A percentile compares a stretch with the other conserved stretches of the same genome.
Conservation (phyloP, 2,329 filamentous ascomycete genomes). For the Claviceps arundinis region DNA sequence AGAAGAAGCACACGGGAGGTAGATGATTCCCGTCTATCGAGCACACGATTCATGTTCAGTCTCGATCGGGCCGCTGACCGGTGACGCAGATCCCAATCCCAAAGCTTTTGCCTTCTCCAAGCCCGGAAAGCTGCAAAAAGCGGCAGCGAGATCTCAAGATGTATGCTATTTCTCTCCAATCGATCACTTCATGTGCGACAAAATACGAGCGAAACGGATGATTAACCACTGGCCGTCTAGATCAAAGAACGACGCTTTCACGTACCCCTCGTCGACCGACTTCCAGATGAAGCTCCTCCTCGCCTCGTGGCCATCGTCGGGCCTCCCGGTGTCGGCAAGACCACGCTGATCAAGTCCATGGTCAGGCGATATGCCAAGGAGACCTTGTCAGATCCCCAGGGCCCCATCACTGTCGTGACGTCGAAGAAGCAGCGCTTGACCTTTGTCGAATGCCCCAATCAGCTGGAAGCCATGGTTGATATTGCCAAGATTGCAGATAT, state of each 20-base stretch:
- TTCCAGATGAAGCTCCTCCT: conserved; percentile 90
- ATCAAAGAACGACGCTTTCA: conserved; percentile 93
- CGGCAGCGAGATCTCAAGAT: conserved; percentile 60
- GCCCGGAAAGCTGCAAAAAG: conserved; percentile 66
- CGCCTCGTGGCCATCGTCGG: conserved; percentile 89
- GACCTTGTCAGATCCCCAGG: conserved; percentile 75
- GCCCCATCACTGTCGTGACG: conserved; percentile 89
- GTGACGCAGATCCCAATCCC: conserved; percentile 53
- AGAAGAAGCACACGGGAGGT: conserved; percentile 57
- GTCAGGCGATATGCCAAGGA: conserved; percentile 94
- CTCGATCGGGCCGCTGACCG: conserved; percentile 2
- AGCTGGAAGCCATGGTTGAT: conserved; percentile 92
- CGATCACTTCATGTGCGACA: not conserved
- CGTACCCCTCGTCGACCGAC: conserved; percentile 88
- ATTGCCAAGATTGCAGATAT: conserved; percentile 96
- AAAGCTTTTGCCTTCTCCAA: conserved; percentile 82
- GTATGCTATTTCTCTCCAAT: conserved; percentile 25
- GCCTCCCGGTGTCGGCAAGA: conserved; percentile 89
- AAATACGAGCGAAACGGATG: not conserved
- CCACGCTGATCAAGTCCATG: conserved; percentile 86
- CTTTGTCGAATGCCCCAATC: conserved; percentile 94
- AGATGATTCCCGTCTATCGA: conserved; percentile 7
- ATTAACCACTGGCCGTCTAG: conserved; percentile 25
- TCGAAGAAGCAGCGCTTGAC: conserved; percentile 91
- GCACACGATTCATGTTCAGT: no score